Percentiles rank a stretch among this genome's conserved stretches.
phyloP scores from a whole-genome alignment of 2,329 filamentous ascomycete species.

The Stachybotrys elegans region DNA sequence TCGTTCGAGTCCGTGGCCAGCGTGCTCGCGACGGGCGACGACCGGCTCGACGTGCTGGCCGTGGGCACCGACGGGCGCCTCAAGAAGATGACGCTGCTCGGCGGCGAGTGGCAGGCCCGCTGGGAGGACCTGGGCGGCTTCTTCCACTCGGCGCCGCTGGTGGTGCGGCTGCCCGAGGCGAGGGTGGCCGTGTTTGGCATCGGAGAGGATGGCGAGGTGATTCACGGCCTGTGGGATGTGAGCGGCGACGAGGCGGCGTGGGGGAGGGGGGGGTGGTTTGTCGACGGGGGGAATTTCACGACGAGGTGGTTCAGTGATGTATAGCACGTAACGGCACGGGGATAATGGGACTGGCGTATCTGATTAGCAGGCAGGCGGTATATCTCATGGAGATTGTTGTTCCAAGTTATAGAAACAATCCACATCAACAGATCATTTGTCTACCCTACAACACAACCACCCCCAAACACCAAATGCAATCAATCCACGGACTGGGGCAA shows the following conservation, averaged over 20 bases:
- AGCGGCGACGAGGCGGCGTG: not conserved
- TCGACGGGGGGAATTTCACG: not conserved
- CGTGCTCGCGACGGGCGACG: slow-evolving; percentile 5
- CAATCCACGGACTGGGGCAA: too few species aligned
- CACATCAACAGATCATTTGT: too few species aligned
- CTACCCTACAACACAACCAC: too few species aligned
- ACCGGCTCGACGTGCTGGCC: slow-evolving; percentile 9
- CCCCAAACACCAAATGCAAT: too few species aligned
- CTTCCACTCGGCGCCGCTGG: slow-evolving; percentile 11
- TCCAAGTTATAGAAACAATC: too few species aligned
- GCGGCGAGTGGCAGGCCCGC: not conserved
- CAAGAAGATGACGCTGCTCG: slow-evolving; percentile 6
- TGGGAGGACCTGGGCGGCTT: slow-evolving; percentile 11
- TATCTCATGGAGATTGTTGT: too few species aligned
- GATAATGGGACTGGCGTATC: too few species aligned
- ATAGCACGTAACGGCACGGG: too few species aligned
- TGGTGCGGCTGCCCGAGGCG: not conserved
- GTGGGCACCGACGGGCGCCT: slow-evolving; percentile 8
- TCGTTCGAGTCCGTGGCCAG: slow-evolving; percentile 6
- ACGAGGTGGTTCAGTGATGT: too few species aligned
- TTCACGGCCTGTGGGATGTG: slow-evolving; percentile 1
- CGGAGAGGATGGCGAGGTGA: not conserved
- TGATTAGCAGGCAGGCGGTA: too few species aligned
- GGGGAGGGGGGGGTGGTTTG: not conserved
- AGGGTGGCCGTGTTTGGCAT: slow-evolving; percentile 2